Evolutionary conservation across 148 eudicot species (phyloP), one percentile per base, ranked within the genome.

Genomic region (Spergularia marina): DNA sequence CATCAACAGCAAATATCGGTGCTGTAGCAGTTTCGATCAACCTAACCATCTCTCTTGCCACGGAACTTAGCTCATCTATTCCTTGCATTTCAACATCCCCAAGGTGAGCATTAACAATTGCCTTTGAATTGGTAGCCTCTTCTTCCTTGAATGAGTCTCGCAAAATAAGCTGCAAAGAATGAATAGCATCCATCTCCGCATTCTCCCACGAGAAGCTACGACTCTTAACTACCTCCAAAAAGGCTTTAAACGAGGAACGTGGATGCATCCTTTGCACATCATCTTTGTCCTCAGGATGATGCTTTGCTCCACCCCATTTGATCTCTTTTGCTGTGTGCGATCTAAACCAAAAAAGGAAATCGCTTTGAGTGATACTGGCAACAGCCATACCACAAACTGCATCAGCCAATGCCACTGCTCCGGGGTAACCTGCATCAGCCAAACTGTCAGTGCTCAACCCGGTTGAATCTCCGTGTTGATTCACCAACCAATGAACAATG

Each of bases 331-430:
- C 94, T 0, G 97, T 89, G 70, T 91, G 94, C 36, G 97, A 92
- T 20, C 97, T 77, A 47, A 95, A 95, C 99, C 99, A 95, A 76
- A 95, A 95, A 65, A 95, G 86, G 73, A 82, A 92, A 85, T 95
- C 97, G 49, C 80, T 76, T 67, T 88, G 79, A 57, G 91, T 92
- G 52, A 95, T 90, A 82, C 79, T 84, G n/a, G 99, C 97, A 74
- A 89, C 97, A 2, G 99, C 97, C 96, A 95, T 92, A 30, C 99
- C 99, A 80, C 97, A 95, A 66, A 92, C 97, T 16, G 89, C 97
- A 76, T 95, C 92, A 6, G 94, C 91, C 39, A 95, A 82, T 10
- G 88, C 79, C 5, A 85, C 79, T 56, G 99, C 97, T 72, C 91
- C 93, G 7, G 91, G 91, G 79, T 92, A 95, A 39, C 97, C 97